Evolutionary conservation across 2,329 filamentous ascomycete genomes (phyloP).

Genomic region (Ophiostoma triangulosporum): DNA sequence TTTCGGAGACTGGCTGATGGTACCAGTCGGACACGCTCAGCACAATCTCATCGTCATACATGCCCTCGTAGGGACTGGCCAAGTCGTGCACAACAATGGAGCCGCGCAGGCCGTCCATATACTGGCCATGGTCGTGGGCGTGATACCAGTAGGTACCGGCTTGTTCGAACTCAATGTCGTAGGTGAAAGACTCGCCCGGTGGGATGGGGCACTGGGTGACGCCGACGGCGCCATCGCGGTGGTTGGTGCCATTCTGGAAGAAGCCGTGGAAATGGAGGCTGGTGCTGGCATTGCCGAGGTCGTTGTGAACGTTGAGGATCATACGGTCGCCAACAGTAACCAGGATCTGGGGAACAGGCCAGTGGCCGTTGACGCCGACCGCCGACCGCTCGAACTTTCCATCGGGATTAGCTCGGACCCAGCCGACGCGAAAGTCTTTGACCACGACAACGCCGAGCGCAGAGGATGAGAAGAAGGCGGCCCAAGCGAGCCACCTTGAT

Average conservation of each 20-base stretch:
- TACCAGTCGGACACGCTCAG: conserved; percentile 60
- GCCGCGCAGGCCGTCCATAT: conserved; percentile 52
- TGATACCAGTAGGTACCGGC: conserved; percentile 74
- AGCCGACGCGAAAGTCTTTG: conserved; percentile 55
- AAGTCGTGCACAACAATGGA: conserved; percentile 51
- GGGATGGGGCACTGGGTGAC: conserved; percentile 55
- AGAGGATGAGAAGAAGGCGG: background rate
- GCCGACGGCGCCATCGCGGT: conserved; percentile 57
- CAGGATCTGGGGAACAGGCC: conserved; percentile 56
- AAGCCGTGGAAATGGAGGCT: conserved; percentile 59
- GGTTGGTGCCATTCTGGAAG: conserved; percentile 47
- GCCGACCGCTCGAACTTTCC: conserved; percentile 46
- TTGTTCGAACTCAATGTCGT: conserved; percentile 38
- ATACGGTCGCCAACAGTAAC: conserved; percentile 48
- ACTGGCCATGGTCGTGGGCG: conserved; percentile 52
- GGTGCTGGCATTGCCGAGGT: conserved; percentile 48
- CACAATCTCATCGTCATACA: conserved; percentile 51
- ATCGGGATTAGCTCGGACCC: conserved; percentile 61
- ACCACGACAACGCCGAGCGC: conserved; percentile 31
- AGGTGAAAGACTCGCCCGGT: conserved; percentile 50
- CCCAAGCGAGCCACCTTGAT: background rate
- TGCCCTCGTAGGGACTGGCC: conserved; percentile 38
- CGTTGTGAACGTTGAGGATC: conserved; percentile 44
- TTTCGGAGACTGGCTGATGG: conserved; percentile 38
- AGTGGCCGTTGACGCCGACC: conserved; percentile 64